Base-by-base conservation (phyloP, 2,329 filamentous ascomycete species). In the Microcera coccophila region DNA sequence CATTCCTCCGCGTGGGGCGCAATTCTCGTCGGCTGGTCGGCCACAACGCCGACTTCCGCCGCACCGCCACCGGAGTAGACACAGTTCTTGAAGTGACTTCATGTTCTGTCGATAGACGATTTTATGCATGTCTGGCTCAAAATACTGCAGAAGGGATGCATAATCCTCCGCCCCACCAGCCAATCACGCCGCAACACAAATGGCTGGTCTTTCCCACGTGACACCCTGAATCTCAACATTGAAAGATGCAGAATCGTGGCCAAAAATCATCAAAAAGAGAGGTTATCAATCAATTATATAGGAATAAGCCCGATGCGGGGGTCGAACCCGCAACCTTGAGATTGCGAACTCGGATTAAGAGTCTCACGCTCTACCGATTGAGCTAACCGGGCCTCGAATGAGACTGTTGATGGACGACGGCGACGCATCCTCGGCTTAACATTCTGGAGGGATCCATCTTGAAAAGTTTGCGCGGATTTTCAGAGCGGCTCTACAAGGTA, bases 341-440 rank as follows among this genome's bases (percentile, higher is more conserved):
- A 74, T 75, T 29, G 55, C 40, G 53, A 44, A 53, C 53, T 55
- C 50, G 17, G n/a, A n/a, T n/a, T 75, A 75, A 75, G 78, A 82
- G 79, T 81, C 79, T 80, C 73, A 80, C 78, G 76, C 78, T 82
- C 78, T 82, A 81, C 57, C 54, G 51, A 61, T 60, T 59, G 53
- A 61, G 53, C 55, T 60, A 59, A 54, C 55, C 57, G 49, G 54
- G 54, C 54, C n/a, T 15, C n/a, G 29, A 32, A 32, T 32, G 29
- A 14, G 14, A 14, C 14, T 28, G 24, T 28, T 28, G 24, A 32
- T 26, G 29, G 29, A 11, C 28, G 20, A 4, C 11, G 5, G 5
- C 11, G 19, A 5, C 4, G 39, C 43, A 39, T 17, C 41, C 31
- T 39, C 43, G 39, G 19, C 43, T 36, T 35, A 45, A 42, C 10